phyloP scores from a whole-genome alignment of 2,329 filamentous ascomycete species.

The Nemania abortiva region DNA sequence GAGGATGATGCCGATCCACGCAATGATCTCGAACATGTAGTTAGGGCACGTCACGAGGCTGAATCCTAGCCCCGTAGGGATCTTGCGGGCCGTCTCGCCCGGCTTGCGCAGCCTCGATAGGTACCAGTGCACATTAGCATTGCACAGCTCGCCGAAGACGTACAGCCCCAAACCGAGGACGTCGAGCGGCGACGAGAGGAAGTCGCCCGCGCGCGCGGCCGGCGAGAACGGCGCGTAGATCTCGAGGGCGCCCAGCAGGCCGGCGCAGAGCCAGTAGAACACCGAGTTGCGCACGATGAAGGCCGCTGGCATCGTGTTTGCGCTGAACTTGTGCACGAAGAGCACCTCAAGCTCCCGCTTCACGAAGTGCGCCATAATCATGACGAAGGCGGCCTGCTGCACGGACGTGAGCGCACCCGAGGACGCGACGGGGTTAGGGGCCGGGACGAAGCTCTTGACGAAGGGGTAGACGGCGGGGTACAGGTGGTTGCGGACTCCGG shows the following conservation, averaged over 20 bases:
- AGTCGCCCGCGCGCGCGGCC: constrained; percentile 66
- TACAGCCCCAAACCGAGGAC: constrained; percentile 79
- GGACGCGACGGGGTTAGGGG: constrained; percentile 50
- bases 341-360: constrained; percentile 97
- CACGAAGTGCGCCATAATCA: constrained; percentile 86
- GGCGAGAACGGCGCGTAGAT: constrained; percentile 82
- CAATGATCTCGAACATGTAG: constrained; percentile 91
- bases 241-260: constrained; percentile 84
- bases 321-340: constrained; percentile 94
- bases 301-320: constrained; percentile 88
- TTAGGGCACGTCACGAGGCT: constrained; percentile 92
- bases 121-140: constrained; percentile 83
- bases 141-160: constrained; percentile 81
- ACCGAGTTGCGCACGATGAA: constrained; percentile 96
- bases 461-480: constrained; percentile 65
- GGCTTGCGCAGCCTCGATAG: constrained; percentile 81
- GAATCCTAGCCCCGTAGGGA: constrained; percentile 89
- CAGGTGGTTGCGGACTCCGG: constrained; percentile 79
- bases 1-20: constrained; percentile 86
- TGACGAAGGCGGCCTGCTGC: constrained; percentile 79
- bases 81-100: constrained; percentile 87
- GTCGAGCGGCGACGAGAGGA: constrained; percentile 60
- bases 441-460: constrained; percentile 58
- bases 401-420: constrained; percentile 67
- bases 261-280: constrained; percentile 92